phyloP scores from a whole-genome alignment of 176 grass and related monocot species.

The Musa troglodytarum region DNA sequence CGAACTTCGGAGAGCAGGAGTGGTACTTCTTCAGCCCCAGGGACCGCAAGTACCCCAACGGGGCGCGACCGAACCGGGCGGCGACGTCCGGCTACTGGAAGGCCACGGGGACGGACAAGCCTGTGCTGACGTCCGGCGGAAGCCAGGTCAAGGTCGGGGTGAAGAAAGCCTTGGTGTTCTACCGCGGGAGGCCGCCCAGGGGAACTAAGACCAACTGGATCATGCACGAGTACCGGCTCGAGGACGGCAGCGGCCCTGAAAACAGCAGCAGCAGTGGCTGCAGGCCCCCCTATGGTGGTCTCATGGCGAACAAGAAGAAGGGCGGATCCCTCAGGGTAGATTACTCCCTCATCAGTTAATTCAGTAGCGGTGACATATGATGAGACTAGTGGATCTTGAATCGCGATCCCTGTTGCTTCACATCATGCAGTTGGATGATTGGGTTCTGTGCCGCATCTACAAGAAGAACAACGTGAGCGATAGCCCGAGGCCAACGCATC shows the following conservation, averaged over 20 bases:
- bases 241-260: slow-evolving; percentile 5
- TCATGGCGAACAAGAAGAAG: slow-evolving; percentile 22
- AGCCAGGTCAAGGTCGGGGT: slow-evolving; percentile 66
- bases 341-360: too few relatives aligned
- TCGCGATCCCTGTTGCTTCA: background rate
- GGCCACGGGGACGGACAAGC: slow-evolving; percentile 89
- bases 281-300: slow-evolving; percentile 4
- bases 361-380: too few relatives aligned
- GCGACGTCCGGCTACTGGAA: slow-evolving; percentile 97
- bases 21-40: slow-evolving; percentile 98
- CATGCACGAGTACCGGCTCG: slow-evolving; percentile 46
- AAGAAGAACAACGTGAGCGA: slow-evolving; percentile 51
- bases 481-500: background rate
- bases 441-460: slow-evolving; percentile 97
- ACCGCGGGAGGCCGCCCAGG: slow-evolving; percentile 64
- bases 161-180: slow-evolving; percentile 95
- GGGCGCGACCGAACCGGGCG: slow-evolving; percentile 67
- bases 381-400: background rate
- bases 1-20: slow-evolving; percentile 73
- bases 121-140: slow-evolving; percentile 38
- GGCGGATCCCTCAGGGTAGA: slow-evolving; percentile 66
- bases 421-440: slow-evolving; percentile 72
- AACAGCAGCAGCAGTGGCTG: background rate
- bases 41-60: slow-evolving; percentile 95
- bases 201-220: slow-evolving; percentile 57